Evolutionary conservation across 495 filamentous ascomycete genomes (phyloP).

Genomic region (Lasiosphaeris hirsuta): DNA sequence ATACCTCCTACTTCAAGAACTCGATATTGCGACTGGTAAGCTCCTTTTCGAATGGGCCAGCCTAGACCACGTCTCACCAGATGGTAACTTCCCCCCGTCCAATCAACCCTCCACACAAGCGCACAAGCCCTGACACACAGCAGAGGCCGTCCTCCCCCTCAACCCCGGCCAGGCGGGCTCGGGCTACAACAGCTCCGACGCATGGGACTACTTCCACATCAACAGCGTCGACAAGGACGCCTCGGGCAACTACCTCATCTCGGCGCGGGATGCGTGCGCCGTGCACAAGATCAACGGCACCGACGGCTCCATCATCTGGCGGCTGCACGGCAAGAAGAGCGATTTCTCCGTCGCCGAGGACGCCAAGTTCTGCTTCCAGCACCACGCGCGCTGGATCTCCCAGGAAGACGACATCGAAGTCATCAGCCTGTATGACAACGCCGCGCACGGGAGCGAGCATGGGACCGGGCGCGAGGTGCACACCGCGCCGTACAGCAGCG

Average conservation of each 20-base stretch:
- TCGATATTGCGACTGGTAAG: conserved; percentile 36
- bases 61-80: conserved; percentile 37
- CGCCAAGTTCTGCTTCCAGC: conserved; percentile 57
- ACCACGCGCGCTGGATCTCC: conserved; percentile 56
- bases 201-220: conserved; percentile 66
- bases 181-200: conserved; percentile 42
- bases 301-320: conserved; percentile 57
- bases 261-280: conserved; percentile 54
- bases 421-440: conserved; percentile 36
- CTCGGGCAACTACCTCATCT: conserved; percentile 58
- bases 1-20: conserved; percentile 19
- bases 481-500: conserved; percentile 43
- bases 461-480: conserved; percentile 34
- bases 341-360: conserved; percentile 30
- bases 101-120: background rate
- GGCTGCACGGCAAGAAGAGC: conserved; percentile 49
- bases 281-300: conserved; percentile 60
- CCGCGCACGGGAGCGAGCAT: conserved; percentile 38
- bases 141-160: conserved; percentile 50
- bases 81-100: conserved; percentile 26
- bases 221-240: conserved; percentile 59
- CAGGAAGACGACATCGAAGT: conserved; percentile 45
- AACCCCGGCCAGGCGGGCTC: conserved; percentile 52
- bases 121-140: conserved; percentile 3
- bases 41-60: conserved; percentile 41